phyloP scores from a whole-genome alignment of 2,329 filamentous ascomycete genomes.

The Nemania abortiva region DNA sequence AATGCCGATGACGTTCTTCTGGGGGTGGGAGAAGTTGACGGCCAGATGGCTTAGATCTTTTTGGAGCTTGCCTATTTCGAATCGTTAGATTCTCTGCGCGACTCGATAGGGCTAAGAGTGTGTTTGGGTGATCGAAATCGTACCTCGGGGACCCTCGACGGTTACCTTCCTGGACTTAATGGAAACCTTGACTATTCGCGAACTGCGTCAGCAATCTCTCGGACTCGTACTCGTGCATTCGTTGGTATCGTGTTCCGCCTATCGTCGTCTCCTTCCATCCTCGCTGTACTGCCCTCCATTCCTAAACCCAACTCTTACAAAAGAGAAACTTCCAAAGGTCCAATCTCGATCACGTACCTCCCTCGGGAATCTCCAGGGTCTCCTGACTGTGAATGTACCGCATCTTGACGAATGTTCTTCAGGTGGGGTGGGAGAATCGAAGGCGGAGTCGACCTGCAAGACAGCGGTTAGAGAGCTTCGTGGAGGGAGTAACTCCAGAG shows the following conservation, averaged over 20 bases:
- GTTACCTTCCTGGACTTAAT: constrained; percentile 98
- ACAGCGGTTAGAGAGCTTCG: constrained; percentile 28
- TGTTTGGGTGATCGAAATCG: constrained; percentile 49
- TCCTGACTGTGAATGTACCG: constrained; percentile 99
- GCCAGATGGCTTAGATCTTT: constrained; percentile 98
- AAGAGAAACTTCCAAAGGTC: constrained; percentile 8
- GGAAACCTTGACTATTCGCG: constrained; percentile 85
- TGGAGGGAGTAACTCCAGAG: neutral
- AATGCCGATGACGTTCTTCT: constrained; percentile 90
- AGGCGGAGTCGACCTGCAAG: constrained; percentile 51
- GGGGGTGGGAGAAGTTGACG: constrained; percentile 92
- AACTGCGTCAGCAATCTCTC: constrained; percentile 53
- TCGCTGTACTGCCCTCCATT: constrained; percentile 13
- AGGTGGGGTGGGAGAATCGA: constrained; percentile 56
- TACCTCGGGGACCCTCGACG: constrained; percentile 96
- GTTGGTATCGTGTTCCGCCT: constrained; percentile 21
- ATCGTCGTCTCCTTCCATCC: neutral
- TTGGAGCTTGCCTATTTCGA: constrained; percentile 81
- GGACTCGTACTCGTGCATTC: constrained; percentile 24
- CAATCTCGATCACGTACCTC: constrained; percentile 75
- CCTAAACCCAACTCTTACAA: constrained; percentile 26
- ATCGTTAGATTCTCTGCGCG: constrained; percentile 49
- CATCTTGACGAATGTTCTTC: constrained; percentile 80
- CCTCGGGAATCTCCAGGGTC: constrained; percentile 93
- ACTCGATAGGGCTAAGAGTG: constrained; percentile 4